Evolutionary conservation across 225 moss, liverwort and hornwort genomes (phyloP).

Genomic region (Marchantia polymorpha): DNA sequence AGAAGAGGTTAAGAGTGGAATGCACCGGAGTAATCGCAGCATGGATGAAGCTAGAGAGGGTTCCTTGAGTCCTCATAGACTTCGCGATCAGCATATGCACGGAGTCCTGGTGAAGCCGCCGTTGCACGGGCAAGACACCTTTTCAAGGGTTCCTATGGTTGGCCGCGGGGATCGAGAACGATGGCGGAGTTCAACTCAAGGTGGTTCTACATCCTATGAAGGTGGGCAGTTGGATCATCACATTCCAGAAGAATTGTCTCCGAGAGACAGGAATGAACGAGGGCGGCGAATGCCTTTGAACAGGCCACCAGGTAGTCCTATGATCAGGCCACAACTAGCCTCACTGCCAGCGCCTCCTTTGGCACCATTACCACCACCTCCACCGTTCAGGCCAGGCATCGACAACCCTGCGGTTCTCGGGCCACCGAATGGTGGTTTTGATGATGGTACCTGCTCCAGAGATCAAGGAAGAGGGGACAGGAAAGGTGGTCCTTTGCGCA

Average conservation of each 20-base stretch:
- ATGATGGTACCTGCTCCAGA: conserved; percentile 34
- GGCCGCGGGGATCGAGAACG: conserved; percentile 38
- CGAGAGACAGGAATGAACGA: conserved; percentile 44
- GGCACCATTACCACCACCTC: conserved; percentile 49
- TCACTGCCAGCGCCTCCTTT: conserved; percentile 35
- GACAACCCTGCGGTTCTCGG: conserved; percentile 48
- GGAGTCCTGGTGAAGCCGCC: conserved; percentile 28
- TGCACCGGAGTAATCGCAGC: conserved; percentile 22
- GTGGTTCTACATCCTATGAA: conserved; percentile 27
- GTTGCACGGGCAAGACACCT: conserved; percentile 36
- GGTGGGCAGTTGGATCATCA: conserved; percentile 38
- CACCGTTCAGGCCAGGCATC: conserved; percentile 48
- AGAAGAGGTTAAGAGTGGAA: conserved; percentile 41
- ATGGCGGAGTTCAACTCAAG: conserved; percentile 30
- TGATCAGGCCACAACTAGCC: conserved; percentile 42
- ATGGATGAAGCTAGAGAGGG: conserved; percentile 36
- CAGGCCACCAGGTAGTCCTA: conserved; percentile 41
- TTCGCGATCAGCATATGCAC: conserved; percentile 32
- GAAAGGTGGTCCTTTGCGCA: conserved; percentile 40
- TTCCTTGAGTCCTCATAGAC: conserved; percentile 40
- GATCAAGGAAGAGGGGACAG: conserved; percentile 42
- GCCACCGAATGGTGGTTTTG: conserved; percentile 35
- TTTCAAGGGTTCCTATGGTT: conserved; percentile 28
- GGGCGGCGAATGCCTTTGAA: conserved; percentile 34
- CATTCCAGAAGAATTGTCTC: conserved; percentile 38